Evolutionary conservation across 192 early-diverging fungal genomes (phyloP), one percentile per base, ranked within the genome.

Genomic region (Backusella circina): DNA sequence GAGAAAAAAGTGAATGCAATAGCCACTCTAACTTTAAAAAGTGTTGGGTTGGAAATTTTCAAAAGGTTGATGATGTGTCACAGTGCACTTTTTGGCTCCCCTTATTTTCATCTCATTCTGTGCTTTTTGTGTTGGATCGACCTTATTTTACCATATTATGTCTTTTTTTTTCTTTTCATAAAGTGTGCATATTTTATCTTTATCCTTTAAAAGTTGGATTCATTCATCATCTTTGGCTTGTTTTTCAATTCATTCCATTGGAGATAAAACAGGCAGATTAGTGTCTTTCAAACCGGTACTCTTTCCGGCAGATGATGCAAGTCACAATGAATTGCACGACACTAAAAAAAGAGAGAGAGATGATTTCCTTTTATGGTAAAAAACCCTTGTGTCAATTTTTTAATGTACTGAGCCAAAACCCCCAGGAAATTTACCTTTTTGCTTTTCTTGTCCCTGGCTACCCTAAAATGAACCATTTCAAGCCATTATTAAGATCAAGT

Each of bases 21-120:
- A 61, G 54, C 54, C 54, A 61, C 54, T 28, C 54, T 61, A 61
- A 61, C 54, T 61, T 61, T 61, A 61, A 61, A 61, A 61, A 61
- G 54, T 61, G 54, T 61, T 61, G 54, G 54, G 54, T 61, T 61
- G 54, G 54, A 61, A 61, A 61, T 28, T 61, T 57, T 61, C 13
- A 7, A 28, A 61, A 10, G 23, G 10, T 39, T 57, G 54, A 57
- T 57, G 51, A 57, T 57, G 54, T 57, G 9, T 57, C 54, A 57
- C 54, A 23, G 5, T 57, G 23, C 23, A 23, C 51, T 57, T 57
- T 15, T 64, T 64, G 7, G 1, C 18, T 28, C 65, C 28, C 31
- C 65, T 37, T 68, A 33, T 33, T 35, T 35, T 28, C 54, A 13
- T 61, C 26, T 61, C 23, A 12, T 9, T 61, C 23, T 28, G n/a